Percentiles rank a stretch among this genome's conserved stretches.
phyloP scores from a whole-genome alignment of 2,329 filamentous ascomycete genomes.

The Exophiala spinifera region DNA sequence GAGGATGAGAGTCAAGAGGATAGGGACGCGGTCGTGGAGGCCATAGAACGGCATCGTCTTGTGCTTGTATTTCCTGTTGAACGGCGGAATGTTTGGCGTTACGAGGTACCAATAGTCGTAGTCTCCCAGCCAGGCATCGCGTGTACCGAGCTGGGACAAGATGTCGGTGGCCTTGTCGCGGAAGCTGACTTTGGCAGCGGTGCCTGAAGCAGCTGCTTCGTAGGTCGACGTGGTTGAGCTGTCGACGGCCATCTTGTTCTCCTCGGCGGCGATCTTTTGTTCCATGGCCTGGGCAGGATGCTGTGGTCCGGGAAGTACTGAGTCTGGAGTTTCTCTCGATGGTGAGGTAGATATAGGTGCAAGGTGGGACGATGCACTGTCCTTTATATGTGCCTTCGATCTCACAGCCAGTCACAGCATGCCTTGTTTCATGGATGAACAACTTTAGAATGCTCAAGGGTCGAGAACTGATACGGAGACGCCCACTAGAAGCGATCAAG shows the following conservation, averaged over 20 bases:
- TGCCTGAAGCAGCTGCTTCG: neutral
- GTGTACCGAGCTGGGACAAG: slow-evolving; percentile 28
- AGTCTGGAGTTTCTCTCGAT: too few species aligned
- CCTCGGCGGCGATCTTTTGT: neutral
- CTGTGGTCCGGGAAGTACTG: too few species aligned
- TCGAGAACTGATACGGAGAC: too few species aligned
- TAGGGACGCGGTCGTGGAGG: slow-evolving; percentile 74
- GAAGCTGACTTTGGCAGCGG: neutral
- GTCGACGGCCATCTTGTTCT: slow-evolving; percentile 9
- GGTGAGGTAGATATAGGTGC: too few species aligned
- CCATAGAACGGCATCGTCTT: slow-evolving; percentile 75
- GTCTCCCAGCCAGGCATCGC: slow-evolving; percentile 49
- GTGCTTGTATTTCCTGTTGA: slow-evolving; percentile 45
- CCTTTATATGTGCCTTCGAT: too few species aligned
- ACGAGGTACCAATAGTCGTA: slow-evolving; percentile 57
- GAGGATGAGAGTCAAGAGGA: slow-evolving; percentile 69
- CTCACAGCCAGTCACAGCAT: too few species aligned
- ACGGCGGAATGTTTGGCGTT: slow-evolving; percentile 53
- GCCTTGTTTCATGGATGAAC: too few species aligned
- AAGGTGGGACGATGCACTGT: too few species aligned
- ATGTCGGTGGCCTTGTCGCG: slow-evolving; percentile 17
- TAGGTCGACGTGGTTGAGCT: slow-evolving; percentile 6
- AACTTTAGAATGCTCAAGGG: too few species aligned
- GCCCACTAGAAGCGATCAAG: neutral
- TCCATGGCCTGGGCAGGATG: too few species aligned